These are phyloP conservation scores for Prasinococcaceae sp. DNA, from an alignment of 139 green algal genomes.

Conservation along the genomic window DNA sequence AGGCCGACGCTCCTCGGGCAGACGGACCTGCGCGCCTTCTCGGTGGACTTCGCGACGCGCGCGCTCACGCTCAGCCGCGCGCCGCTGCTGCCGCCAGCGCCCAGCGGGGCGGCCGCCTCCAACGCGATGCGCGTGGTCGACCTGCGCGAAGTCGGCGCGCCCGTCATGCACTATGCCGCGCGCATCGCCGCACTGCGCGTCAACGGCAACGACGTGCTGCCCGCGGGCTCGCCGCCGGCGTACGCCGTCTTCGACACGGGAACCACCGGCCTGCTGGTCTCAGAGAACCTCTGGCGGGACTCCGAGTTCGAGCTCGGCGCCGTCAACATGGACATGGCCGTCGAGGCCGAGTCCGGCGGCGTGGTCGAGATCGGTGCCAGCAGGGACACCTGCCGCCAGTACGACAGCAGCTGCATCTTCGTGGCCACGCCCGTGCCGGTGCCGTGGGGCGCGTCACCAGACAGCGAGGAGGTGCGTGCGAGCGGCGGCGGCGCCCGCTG, in stretches of 20 bases:
- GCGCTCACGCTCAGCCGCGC: not conserved
- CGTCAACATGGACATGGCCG: not conserved
- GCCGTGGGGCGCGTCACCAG: no score
- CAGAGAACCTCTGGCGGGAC: not conserved
- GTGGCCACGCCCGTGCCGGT: no score
- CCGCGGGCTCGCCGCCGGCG: not conserved
- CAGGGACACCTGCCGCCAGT: no score
- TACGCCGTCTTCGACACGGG: constrained; percentile 10
- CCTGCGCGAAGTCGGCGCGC: not conserved
- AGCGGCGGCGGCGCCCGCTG: no score
- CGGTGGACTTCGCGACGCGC: constrained; percentile 4
- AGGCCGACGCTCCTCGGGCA: constrained; percentile 9
- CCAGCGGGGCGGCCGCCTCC: no score
- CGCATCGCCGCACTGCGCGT: not conserved
- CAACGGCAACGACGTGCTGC: not conserved
- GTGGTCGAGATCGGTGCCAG: no score
- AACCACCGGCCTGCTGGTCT: constrained; percentile 6
- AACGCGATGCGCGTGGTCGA: constrained; percentile 3
- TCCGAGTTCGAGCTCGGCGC: not conserved
- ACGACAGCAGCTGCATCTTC: no score
- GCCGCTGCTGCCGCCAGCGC: not conserved
- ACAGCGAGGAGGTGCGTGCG: no score
- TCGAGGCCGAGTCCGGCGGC: not conserved
- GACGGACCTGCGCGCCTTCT: constrained; percentile 2
- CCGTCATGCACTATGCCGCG: constrained; percentile 9